These are phyloP conservation scores for Colletotrichum zoysiae DNA, from an alignment of 2,329 filamentous ascomycete genomes.

Conservation along the genomic window DNA sequence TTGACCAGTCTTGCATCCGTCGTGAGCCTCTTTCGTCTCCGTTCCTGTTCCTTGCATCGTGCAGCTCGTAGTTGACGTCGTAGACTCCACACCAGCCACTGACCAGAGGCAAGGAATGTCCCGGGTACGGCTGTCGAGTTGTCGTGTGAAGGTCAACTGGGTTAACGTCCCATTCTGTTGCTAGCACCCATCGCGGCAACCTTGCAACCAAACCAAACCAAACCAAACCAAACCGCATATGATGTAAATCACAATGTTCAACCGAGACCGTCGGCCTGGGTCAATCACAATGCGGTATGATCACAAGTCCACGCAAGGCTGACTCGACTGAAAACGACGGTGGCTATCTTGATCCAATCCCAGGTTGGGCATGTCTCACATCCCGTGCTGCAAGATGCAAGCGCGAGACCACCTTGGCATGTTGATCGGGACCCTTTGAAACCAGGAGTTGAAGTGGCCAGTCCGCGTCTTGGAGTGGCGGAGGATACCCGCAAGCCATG, in stretches of 20 bases:
- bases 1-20: not conserved
- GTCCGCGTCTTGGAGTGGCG: conserved; percentile 10
- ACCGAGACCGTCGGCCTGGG: not conserved
- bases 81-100: not conserved
- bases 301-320: not conserved
- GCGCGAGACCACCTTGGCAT: conserved; percentile 15
- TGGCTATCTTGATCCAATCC: not conserved
- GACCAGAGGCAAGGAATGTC: not conserved
- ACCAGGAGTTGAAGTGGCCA: conserved; percentile 9
- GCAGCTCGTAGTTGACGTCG: conserved; percentile 5
- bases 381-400: conserved; percentile 28
- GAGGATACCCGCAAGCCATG: conserved; percentile 28
- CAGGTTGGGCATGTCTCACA: conserved; percentile 22
- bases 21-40: too few relatives aligned
- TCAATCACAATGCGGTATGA: not conserved
- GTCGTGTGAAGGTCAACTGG: not conserved
- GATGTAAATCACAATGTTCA: not conserved
- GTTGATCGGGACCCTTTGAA: conserved; percentile 7
- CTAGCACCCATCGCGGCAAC: not conserved
- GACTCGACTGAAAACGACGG: not conserved
- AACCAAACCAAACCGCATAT: not conserved
- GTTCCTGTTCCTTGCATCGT: conserved; percentile 33
- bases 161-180: not conserved
- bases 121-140: not conserved
- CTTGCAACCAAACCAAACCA: not conserved